Evolutionary conservation across 495 filamentous ascomycete species (phyloP).

Genomic region (Pyronema omphalodes): DNA sequence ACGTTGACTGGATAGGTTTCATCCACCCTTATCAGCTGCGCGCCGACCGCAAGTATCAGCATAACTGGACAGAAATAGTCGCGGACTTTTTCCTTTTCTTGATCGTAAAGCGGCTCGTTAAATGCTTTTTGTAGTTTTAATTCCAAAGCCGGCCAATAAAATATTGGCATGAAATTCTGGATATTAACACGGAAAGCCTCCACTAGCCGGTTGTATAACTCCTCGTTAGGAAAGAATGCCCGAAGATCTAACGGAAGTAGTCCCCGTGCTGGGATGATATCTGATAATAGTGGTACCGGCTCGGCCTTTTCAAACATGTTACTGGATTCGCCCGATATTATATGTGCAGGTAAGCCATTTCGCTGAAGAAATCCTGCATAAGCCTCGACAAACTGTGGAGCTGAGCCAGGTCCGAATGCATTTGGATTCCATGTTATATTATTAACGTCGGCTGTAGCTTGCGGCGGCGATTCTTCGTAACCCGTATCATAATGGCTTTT

Average conservation of each 20-base stretch:
- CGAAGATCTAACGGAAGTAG: constrained; percentile 15
- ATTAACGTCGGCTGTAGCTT: not conserved
- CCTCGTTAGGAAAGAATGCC: constrained; percentile 12
- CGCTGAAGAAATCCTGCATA: constrained; percentile 19
- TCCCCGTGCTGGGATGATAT: not conserved
- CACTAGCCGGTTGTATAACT: constrained; percentile 10
- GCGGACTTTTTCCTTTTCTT: constrained; percentile 17
- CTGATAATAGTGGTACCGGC: constrained; percentile 2
- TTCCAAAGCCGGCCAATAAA: constrained; percentile 22
- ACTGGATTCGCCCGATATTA: not conserved
- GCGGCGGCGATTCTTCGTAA: not conserved
- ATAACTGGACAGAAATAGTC: constrained; percentile 20
- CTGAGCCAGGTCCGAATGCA: constrained; percentile 19
- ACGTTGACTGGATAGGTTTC: constrained; percentile 8
- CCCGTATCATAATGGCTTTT: not conserved
- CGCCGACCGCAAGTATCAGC: constrained; percentile 20
- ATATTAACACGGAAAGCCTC: constrained; percentile 16
- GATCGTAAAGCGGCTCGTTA: constrained; percentile 16
- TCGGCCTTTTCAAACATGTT: not conserved
- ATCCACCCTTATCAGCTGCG: constrained; percentile 16
- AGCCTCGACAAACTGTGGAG: constrained; percentile 18
- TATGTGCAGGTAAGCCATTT: constrained; percentile 9
- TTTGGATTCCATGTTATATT: constrained; percentile 5
- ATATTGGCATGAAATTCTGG: constrained; percentile 19
- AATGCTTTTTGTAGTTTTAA: constrained; percentile 20